Conservation (phyloP, 2,329 filamentous ascomycete species). For the Xylaria sp. region DNA sequence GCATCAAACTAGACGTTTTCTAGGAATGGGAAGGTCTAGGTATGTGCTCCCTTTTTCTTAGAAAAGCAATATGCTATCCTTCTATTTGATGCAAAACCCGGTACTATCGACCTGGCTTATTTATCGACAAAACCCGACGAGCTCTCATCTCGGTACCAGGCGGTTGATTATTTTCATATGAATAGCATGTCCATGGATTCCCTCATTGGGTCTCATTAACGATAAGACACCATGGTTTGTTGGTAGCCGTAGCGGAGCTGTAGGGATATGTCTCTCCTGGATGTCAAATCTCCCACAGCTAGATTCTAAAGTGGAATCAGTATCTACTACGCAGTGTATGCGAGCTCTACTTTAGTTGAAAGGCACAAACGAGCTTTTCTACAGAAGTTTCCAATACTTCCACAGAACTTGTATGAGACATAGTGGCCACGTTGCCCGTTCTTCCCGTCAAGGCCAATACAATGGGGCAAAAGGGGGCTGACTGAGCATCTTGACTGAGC, state of each 20-base stretch:
- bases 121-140: not conserved
- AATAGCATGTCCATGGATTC: not conserved
- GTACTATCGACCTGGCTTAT: not conserved
- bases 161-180: not conserved
- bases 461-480: not conserved
- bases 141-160: not conserved
- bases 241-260: not conserved
- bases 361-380: not conserved
- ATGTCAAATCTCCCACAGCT: slow-evolving; percentile 2
- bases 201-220: not conserved
- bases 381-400: not conserved
- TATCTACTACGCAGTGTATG: too few relatives aligned
- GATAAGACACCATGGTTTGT: slow-evolving; percentile 5
- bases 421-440: not conserved
- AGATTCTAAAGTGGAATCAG: not conserved
- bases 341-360: not conserved
- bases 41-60: not conserved
- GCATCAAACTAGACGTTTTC: not conserved
- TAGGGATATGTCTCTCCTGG: slow-evolving; percentile 4
- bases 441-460: not conserved
- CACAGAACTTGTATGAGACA: slow-evolving; percentile 1
- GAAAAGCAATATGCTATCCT: not conserved
- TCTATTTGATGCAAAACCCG: slow-evolving; percentile 2
- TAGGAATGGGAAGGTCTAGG: not conserved
- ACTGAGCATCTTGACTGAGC: not conserved